Conservation (phyloP, 2,329 filamentous ascomycete genomes). For the Leptographium lundbergii region DNA sequence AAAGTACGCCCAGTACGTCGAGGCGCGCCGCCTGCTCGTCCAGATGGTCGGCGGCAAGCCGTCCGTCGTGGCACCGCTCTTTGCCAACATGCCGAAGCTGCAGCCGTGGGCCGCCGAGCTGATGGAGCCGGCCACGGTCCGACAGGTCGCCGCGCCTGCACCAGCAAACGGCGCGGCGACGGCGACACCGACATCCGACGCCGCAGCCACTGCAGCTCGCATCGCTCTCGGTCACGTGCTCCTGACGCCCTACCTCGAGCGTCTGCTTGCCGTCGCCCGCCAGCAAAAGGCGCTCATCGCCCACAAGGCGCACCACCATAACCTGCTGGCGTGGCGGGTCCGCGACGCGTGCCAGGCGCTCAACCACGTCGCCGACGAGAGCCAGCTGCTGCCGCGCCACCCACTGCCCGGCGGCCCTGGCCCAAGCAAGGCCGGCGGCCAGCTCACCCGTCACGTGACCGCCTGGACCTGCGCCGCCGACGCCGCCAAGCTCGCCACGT, state of each 20-base stretch:
- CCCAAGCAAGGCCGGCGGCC: not conserved
- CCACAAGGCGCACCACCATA: constrained; percentile 45
- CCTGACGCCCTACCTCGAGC: constrained; percentile 43
- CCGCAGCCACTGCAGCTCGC: not conserved
- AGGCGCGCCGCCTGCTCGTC: constrained; percentile 35
- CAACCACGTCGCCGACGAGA: constrained; percentile 46
- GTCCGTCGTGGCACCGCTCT: not conserved
- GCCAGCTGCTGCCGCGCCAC: constrained; percentile 44
- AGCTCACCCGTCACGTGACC: constrained; percentile 25
- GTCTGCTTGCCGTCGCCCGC: constrained; percentile 37
- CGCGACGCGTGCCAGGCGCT: constrained; percentile 38
- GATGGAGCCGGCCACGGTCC: not conserved
- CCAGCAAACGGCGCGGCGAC: not conserved
- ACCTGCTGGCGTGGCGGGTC: constrained; percentile 34
- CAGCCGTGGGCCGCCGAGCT: constrained; percentile 8
- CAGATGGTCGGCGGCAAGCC: constrained; percentile 8
- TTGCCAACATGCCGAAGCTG: constrained; percentile 17
- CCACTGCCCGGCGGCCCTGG: constrained; percentile 22
- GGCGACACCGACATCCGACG: not conserved
- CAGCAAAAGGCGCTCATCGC: constrained; percentile 44
- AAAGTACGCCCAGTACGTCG: constrained; percentile 42
- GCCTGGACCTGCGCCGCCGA: constrained; percentile 50
- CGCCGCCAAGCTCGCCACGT: constrained; percentile 43
- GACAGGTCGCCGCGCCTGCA: too few species aligned
- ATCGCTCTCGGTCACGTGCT: constrained; percentile 23